Evolutionary conservation across 352 stramenopile genomes (phyloP), one percentile per base, ranked within the genome.

Genomic region (Phytophthora aleatoria): DNA sequence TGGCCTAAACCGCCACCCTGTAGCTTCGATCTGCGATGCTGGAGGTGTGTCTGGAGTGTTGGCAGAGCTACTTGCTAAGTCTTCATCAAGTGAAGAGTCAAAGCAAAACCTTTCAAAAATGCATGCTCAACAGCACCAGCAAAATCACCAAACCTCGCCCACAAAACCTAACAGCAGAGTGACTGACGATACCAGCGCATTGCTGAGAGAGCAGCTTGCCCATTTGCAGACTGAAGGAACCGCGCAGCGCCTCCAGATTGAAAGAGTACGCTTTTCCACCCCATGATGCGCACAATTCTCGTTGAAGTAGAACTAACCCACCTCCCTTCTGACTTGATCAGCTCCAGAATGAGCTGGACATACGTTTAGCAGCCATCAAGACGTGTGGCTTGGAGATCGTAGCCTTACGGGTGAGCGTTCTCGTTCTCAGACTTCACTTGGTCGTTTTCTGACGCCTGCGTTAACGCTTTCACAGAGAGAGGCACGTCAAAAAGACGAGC

Each of bases 1-100:
- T 10, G 86, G 86, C 4, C 69, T 94, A 12, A 91, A 90, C 27
- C 82, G 86, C 7, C 77, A 92, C 48, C 86, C 83, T 4, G 73
- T 94, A 15, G 82, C 86, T 16, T 90, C 79, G 0, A 81, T 94
- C 27, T 91, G 77, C 47, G 86, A 94, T 67, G 79, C 83, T 49
- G 84, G 80, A 36, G 86, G 86, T 3, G 71, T 94, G 20, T 85
- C 73, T 15, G 67, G 74, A 42, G 54, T 91, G 3, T 49, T 94
- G 10, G 81, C 70, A 3, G 47, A 53, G 8, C 61, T 89, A 30
- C 50, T 85, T 16, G 50, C 49, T 45, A 47, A 69, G 27, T 50
- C 65, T 26, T 57, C 53, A 1, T 49, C 66, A 1, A 7, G 26
- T 35, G 43, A 41, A 31, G 30, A 65, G 12, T 47, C 12, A 35